These are phyloP conservation scores for Solanum pinnatisectum DNA, from an alignment of 257 asterid species.

Conservation along the genomic window DNA sequence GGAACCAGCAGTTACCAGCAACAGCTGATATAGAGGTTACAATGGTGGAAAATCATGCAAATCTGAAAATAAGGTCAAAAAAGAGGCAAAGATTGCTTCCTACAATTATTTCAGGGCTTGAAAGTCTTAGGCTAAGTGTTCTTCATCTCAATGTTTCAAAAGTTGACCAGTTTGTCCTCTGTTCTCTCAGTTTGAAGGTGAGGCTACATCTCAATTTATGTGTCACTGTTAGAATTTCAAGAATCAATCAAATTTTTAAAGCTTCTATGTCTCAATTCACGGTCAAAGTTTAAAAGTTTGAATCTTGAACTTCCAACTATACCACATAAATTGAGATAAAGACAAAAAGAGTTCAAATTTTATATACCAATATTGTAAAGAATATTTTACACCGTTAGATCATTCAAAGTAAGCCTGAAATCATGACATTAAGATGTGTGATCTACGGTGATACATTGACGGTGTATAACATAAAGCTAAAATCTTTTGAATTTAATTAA, in stretches of 20 bases:
- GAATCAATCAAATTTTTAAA: not conserved
- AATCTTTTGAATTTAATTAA: not conserved
- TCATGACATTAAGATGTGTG: not conserved
- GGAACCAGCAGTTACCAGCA: not conserved
- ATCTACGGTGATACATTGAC: not conserved
- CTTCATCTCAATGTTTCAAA: constrained; percentile 35
- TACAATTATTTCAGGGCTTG: constrained; percentile 23
- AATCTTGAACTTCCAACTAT: not conserved
- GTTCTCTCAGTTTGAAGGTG: constrained; percentile 27
- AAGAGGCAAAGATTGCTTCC: constrained; percentile 20
- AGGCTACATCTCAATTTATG: not conserved
- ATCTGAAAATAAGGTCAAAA: constrained; percentile 23
- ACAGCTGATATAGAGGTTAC: constrained; percentile 37
- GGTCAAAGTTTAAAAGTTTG: not conserved
- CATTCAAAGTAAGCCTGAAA: not conserved
- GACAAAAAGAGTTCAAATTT: not conserved
- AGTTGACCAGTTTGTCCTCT: constrained; percentile 18
- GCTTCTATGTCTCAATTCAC: not conserved
- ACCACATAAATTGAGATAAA: not conserved
- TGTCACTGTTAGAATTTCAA: not conserved
- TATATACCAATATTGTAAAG: not conserved
- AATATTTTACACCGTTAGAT: not conserved
- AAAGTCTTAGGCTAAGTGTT: constrained; percentile 17
- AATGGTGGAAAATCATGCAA: constrained; percentile 37
- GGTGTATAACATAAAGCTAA: not conserved